Evolutionary conservation across 257 asterid genomes (phyloP), one percentile per base, ranked within the genome.

Genomic region (Salvia rosmarinus): DNA sequence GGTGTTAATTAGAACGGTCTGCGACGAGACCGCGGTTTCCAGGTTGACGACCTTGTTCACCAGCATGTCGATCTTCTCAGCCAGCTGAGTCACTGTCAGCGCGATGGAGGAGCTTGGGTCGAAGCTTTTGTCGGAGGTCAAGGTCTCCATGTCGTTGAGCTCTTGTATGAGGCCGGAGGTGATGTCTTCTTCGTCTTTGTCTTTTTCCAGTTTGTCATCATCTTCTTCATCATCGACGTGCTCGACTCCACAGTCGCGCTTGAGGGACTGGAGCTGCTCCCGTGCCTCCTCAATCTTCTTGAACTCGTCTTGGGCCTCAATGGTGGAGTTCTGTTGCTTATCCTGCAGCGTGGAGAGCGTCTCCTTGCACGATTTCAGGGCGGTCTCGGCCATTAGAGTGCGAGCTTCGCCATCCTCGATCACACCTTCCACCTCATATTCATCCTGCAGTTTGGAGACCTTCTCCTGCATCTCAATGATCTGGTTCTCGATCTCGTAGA

Each of bases 371-470:
- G 96, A 88, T 68, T 81, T 88, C 3, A 94, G 74, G 0, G 98
- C 96, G 0, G 96, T 82, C 84, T 87, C 96, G 4, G 99, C 92
- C 96, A 94, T 91, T 62, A 94, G 58, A 0, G 82, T 82, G 1
- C 96, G 83, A 1, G 99, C 97, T 67, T 89, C 97, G 6, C 80
- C 68, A 47, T 89, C 97, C 55, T 91, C 96, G 9, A 91, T 88
- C 11, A 82, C 89, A 0, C 43, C 74, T 13, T 78, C 86, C 1
- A 82, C 83, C 0, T 85, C 85, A 51, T 84, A 88, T 68, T 94
- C 99, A 34, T 89, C 96, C 72, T 86, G 88, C 82, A 94, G 64
- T 12, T 47, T 50, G 64, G 86, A 62, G n/a, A 91, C 90, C 66
- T 77, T 91, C 11, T 84, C 88, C 68, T 94, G 99, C 83, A 72